Percentiles rank a stretch among this genome's conserved stretches.
Evolutionary conservation across 768 basidiomycete genomes (phyloP).

Genomic region (Pleurotus platypus): DNA sequence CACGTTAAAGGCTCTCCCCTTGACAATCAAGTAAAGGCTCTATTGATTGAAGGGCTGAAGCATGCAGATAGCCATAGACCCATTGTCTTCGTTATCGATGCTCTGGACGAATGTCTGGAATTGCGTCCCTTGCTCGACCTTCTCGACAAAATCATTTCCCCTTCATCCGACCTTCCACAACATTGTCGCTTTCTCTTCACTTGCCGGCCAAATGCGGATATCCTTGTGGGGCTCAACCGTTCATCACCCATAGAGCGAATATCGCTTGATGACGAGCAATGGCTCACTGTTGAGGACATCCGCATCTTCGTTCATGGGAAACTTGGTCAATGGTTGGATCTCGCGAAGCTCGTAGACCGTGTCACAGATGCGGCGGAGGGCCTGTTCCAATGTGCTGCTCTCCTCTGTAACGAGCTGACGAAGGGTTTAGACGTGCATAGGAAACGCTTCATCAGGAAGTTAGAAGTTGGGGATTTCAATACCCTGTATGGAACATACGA

Average conservation of each 20-base stretch:
- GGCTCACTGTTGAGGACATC: constrained; percentile 15
- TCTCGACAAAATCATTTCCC: no score
- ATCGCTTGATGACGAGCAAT: constrained; percentile 10
- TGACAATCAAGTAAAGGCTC: not conserved
- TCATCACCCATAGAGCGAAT: constrained; percentile 1
- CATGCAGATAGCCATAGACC: not conserved
- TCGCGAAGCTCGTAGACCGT: not conserved
- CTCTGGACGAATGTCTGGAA: constrained; percentile 17
- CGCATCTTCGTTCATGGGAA: constrained; percentile 10
- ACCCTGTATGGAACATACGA: no score
- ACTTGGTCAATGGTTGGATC: constrained; percentile 10
- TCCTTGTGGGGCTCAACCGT: constrained; percentile 7
- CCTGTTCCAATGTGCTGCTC: constrained; percentile 18
- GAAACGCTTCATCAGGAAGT: no score
- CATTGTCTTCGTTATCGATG: constrained; percentile 17
- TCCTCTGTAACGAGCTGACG: constrained; percentile 14
- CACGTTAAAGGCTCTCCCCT: not conserved
- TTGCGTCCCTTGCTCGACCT: constrained; percentile 12
- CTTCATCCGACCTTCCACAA: constrained; percentile 11
- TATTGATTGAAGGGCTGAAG: constrained; percentile 3
- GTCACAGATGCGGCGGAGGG: constrained; percentile 14
- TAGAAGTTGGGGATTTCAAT: no score
- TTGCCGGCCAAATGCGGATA: no score
- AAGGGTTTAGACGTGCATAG: no score
- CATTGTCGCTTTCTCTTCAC: constrained; percentile 16